Percentiles rank a stretch among this genome's conserved stretches.
phyloP scores from a whole-genome alignment of 2,329 filamentous ascomycete species.

The Pyrenochaeta sp. region DNA sequence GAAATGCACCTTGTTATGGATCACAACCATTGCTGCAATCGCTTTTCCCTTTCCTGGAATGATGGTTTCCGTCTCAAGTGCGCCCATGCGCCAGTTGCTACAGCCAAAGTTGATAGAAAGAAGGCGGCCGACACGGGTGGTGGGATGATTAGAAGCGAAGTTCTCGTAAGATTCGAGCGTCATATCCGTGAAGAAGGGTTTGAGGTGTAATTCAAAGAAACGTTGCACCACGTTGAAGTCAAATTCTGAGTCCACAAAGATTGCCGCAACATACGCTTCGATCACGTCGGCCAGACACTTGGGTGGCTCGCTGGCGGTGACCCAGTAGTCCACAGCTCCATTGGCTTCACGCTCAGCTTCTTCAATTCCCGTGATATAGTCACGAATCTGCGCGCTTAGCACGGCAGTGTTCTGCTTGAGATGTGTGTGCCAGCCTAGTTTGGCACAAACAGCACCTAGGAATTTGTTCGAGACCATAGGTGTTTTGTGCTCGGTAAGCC shows the following conservation, averaged over 20 bases:
- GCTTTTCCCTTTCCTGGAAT: conserved; percentile 52
- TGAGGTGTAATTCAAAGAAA: conserved; percentile 81
- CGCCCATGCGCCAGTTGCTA: conserved; percentile 59
- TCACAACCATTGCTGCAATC: conserved; percentile 76
- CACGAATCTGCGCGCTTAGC: conserved; percentile 60
- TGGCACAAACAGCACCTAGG: conserved; percentile 80
- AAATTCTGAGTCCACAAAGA: conserved; percentile 90
- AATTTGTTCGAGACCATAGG: conserved; percentile 99
- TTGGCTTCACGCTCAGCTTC: conserved; percentile 60
- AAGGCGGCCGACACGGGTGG: conserved; percentile 71
- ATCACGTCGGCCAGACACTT: conserved; percentile 86
- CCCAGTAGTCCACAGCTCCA: conserved; percentile 74
- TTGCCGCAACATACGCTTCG: conserved; percentile 86
- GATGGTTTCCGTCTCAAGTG: conserved; percentile 53
- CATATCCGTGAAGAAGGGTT: conserved; percentile 86
- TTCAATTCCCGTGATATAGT: conserved; percentile 66
- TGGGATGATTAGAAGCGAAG: conserved; percentile 86
- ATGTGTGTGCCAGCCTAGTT: conserved; percentile 79
- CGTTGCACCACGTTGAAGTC: conserved; percentile 74
- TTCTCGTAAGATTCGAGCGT: conserved; percentile 74
- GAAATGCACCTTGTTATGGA: conserved; percentile 76
- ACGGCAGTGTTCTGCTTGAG: conserved; percentile 64
- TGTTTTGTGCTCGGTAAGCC: conserved; percentile 98
- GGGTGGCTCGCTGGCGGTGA: conserved; percentile 65
- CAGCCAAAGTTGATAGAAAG: conserved; percentile 74